These are phyloP conservation scores for Elsinoe ampelina DNA, from an alignment of 2,329 filamentous ascomycete species.

Conservation along the genomic window DNA sequence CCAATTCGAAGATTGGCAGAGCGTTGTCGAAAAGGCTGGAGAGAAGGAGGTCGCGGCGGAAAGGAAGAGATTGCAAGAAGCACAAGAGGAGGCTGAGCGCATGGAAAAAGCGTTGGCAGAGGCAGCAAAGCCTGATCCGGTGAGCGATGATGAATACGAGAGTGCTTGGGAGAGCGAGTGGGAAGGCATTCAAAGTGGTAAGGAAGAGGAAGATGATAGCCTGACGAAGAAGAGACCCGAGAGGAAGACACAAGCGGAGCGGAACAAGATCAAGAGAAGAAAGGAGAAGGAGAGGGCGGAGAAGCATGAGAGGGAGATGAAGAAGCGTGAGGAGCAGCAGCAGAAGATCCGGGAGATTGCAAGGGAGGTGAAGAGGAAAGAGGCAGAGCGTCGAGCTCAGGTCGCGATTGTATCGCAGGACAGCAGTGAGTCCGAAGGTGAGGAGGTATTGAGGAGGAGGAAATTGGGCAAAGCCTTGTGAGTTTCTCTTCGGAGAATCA, in stretches of 20 bases:
- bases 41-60: conserved; percentile 72
- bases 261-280: conserved; percentile 78
- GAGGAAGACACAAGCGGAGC: conserved; percentile 75
- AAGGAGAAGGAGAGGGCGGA: conserved; percentile 75
- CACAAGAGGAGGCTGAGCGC: conserved; percentile 57
- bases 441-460: conserved; percentile 51
- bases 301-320: conserved; percentile 67
- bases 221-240: conserved; percentile 65
- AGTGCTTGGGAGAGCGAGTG: conserved; percentile 86
- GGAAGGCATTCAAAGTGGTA: conserved; percentile 45
- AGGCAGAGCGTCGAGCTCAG: conserved; percentile 23
- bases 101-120: conserved; percentile 63
- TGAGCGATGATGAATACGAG: conserved; percentile 69
- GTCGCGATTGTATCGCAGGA: conserved; percentile 19
- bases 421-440: conserved; percentile 28
- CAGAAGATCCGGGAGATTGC: conserved; percentile 63
- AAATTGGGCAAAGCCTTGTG: conserved; percentile 58
- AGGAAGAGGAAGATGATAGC: conserved; percentile 48
- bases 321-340: conserved; percentile 62
- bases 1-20: conserved; percentile 73
- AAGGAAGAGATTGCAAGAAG: conserved; percentile 58
- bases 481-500: conserved; percentile 18
- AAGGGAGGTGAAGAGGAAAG: conserved; percentile 51
- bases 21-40: conserved; percentile 63
- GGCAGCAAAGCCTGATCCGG: conserved; percentile 64